Evolutionary conservation across 2,329 filamentous ascomycete genomes (phyloP), one percentile per base, ranked within the genome.

Genomic region (Alternaria ventricosa): DNA sequence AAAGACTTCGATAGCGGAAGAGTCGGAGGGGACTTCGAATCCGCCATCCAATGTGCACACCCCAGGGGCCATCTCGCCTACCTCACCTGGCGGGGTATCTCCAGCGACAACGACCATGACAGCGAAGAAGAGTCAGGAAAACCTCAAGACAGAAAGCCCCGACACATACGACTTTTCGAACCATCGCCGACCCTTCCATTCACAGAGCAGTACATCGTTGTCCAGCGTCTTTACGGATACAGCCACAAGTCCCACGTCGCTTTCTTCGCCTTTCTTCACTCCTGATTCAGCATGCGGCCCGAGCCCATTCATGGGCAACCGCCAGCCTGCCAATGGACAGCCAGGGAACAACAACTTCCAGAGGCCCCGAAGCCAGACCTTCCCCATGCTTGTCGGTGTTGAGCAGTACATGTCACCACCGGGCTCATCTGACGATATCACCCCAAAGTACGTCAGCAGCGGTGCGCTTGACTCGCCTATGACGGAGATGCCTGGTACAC

Each of bases 311-410:
- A 83, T 87, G 61, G 82, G 85, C 23, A 85, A 83, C 9, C 83
- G 83, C 60, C 84, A 86, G 66, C 61, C 69, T 50, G 81, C 82
- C 25, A 83, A 83, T 62, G 82, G 83, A 36, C 82, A 82, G 57
- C 82, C 81, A 43, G 78, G 80, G 46, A 81, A 80, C 60, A 82
- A 84, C 57, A 88, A 88, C 71, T 89, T 90, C 68, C 90, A 91
- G 71, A 87, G 93, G 60, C 92, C 92, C n/a, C 87, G 93, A 74
- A 96, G 92, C 78, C 93, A 96, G 79, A 97, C 93, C 0, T 94
- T 97, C 67, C 93, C 94, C 1, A 89, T 90, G 47, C 82, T 93
- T 10, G 63, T 75, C 45, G 89, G 88, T 50, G 84, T 91, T 47
- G 90, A 89, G 68, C 84, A 87, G 28, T 86, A 86, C 71, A 83